These are phyloP conservation scores for rapeseed (Brassica napus) DNA, from an alignment of 345 rosid species.

Conservation along the genomic window Da-Ae NC_063451.1:43005001-43005500, in stretches of 20 bases:
- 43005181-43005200: slow-evolving; percentile 78
- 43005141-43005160: slow-evolving; percentile 51
- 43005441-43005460: slow-evolving; percentile 77
- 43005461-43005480: slow-evolving; percentile 93
- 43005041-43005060: slow-evolving; percentile 97
- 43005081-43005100: slow-evolving; percentile 76
- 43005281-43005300: slow-evolving; percentile 88
- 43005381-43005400: slow-evolving; percentile 60
- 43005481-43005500: slow-evolving; percentile 87
- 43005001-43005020: slow-evolving; percentile 96
- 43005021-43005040: slow-evolving; percentile 86
- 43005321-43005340: slow-evolving; percentile 84
- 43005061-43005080: slow-evolving; percentile 93
- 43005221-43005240: slow-evolving; percentile 90
- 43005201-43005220: slow-evolving; percentile 78
- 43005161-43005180: slow-evolving; percentile 81
- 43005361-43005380: slow-evolving; percentile 87
- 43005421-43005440: slow-evolving; percentile 82
- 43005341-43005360: slow-evolving; percentile 90
- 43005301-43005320: slow-evolving; percentile 98
- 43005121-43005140: slow-evolving; percentile 60
- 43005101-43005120: slow-evolving; percentile 73
- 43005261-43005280: slow-evolving; percentile 93
- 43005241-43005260: slow-evolving; percentile 93
- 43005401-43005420: slow-evolving; percentile 93